These are phyloP conservation scores for Psilocybe cyanescens DNA, from an alignment of 768 basidiomycete species.

Conservation along the genomic window DNA sequence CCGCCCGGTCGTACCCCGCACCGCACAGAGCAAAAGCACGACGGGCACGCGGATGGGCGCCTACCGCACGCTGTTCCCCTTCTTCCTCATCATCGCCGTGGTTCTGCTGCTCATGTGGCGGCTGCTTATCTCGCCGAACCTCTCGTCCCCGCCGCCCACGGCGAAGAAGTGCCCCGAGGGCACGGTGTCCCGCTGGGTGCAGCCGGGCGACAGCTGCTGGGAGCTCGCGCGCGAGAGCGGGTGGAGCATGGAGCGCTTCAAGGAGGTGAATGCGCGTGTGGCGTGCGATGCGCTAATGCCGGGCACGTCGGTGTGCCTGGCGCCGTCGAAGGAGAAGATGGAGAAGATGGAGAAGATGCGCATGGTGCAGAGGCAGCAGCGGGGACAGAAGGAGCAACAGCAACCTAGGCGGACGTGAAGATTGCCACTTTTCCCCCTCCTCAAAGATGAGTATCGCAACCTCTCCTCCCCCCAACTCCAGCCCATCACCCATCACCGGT, in stretches of 20 bases:
- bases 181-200: conserved; percentile 49
- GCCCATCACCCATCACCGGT: background rate
- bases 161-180: conserved; percentile 41
- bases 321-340: conserved; percentile 26
- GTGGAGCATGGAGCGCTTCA: conserved; percentile 54
- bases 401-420: too few relatives aligned
- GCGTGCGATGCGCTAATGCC: conserved; percentile 63
- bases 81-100: conserved; percentile 71
- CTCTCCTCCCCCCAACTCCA: too few relatives aligned
- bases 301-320: conserved; percentile 64
- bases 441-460: too few relatives aligned
- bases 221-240: conserved; percentile 54
- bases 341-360: background rate
- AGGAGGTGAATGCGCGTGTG: conserved; percentile 53
- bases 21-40: conserved; percentile 6
- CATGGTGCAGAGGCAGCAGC: background rate
- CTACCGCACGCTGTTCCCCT: conserved; percentile 69
- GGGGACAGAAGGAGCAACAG: too few relatives aligned
- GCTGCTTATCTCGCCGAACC: conserved; percentile 48
- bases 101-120: conserved; percentile 68
- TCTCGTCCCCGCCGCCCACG: conserved; percentile 27
- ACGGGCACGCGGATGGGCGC: conserved; percentile 35
- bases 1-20: conserved; percentile 28
- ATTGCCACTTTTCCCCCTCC: too few relatives aligned
- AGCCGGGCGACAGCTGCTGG: conserved; percentile 71